Evolutionary conservation across 2,329 filamentous ascomycete genomes (phyloP), one percentile per base, ranked within the genome.

Genomic region (Cladosporium sp.): DNA sequence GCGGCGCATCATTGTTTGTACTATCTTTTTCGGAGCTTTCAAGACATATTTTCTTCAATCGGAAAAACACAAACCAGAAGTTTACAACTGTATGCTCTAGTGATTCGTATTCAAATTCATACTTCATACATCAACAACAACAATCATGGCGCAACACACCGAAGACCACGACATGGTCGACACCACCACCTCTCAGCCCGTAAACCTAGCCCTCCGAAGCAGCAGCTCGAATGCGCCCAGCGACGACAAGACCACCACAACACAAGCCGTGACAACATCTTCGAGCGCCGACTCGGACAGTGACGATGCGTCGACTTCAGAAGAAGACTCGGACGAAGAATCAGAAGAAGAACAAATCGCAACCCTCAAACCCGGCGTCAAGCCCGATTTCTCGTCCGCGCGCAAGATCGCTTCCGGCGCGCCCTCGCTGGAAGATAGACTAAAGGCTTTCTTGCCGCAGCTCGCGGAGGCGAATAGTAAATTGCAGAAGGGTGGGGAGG

Each of bases 391-490:
- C 41, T 47, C 34, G 15, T 24, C 18, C n/a, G 51, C 41, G 24
- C 58, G 55, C 30, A 14, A 18, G 4, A 28, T 57, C 30, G 30
- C 59, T 4, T 18, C 52, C n/a, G 58, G 58, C 26, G 58, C 65
- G 2, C 58, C 44, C 2, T 61, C 58, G 12, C 67, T 77, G 11
- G 67, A 70, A 30, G 67, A 69, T 6, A 70, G 72, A 44, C 65
- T 78, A 12, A 68, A 72, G 14, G 67, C 73, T 6, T 74, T 78
- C 41, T 65, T 78, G 41, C 76, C 75, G 12, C 72, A 72, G 59
- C 34, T 78, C 28, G 72, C 69, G 18, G 70, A 72, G 26, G 75
- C 76, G 12, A 77, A 78, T 55, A 67, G 61, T n/a, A 62, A 72
- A 54, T 67, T 77, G 21, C 68, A 62, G 32, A 52, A 68, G 21